Base-by-base conservation (phyloP, 1,284 basidiomycete genomes). In the Salmacisia buchloeana region DNA sequence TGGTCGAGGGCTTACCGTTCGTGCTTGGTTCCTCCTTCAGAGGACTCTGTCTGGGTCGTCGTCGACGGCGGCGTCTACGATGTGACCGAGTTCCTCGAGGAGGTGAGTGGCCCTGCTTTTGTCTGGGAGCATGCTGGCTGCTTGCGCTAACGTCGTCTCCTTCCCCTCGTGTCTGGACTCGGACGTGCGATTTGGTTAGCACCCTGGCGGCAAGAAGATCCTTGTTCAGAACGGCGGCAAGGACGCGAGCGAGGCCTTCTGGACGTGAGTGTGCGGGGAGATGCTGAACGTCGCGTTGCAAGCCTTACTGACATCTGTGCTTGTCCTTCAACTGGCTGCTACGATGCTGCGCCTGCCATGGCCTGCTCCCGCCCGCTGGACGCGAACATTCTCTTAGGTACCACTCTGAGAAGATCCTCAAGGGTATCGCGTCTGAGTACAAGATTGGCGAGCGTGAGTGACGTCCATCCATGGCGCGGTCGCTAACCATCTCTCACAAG, bases 201-300 rank as follows among this genome's bases (percentile, higher is more conserved):
- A 79, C 68, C 77, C 77, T 4, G 77, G 77, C 6, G 77, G 77
- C 65, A 74, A 75, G 66, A 79, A 79, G 71, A 77, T 78, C 62
- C 63, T 79, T 18, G 69, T 79, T 52, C 73, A 72, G 69, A 79
- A 78, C 69, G 69, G 68, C 49, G 77, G 77, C 57, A 77, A 74
- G 66, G 76, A 79, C 64, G 72, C 76, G 21, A 70, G 74, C 54
- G 71, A 76, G 65, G 72, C 76, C 29, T 79, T 78, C 66, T 71
- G 69, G 67, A 54, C 49, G 49, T 54, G 49, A 54, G 49, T n/a
- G n/a, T n/a, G n/a, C n/a, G n/a, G n/a, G n/a, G n/a, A n/a, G n/a
- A n/a, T n/a, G n/a, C n/a, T n/a, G n/a, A n/a, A n/a, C n/a, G n/a
- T n/a, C n/a, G n/a, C n/a, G n/a, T n/a, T n/a, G n/a, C n/a, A n/a